These are phyloP conservation scores for Nyssa sinensis DNA, from an alignment of 148 eudicot genomes.

Conservation along the genomic window DNA sequence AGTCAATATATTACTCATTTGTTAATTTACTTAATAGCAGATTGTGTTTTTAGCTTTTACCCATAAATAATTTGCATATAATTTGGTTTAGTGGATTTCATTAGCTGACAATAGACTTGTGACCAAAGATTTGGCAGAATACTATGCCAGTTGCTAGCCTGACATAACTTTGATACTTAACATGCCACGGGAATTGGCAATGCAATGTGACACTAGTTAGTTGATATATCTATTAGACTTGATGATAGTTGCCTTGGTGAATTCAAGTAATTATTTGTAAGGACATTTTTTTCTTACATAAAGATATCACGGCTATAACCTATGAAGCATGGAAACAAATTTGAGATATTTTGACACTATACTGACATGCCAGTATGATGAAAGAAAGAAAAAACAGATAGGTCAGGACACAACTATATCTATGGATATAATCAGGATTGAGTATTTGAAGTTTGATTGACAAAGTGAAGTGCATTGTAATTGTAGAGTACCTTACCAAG, in stretches of 20 bases:
- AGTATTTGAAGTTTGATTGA: background rate
- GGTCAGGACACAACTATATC: too few species aligned
- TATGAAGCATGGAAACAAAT: too few species aligned
- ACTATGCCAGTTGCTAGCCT: too few species aligned
- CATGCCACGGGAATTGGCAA: too few species aligned
- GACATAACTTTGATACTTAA: too few species aligned
- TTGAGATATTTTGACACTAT: too few species aligned
- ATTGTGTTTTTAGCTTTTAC: background rate
- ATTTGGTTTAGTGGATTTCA: background rate
- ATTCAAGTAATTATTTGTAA: background rate
- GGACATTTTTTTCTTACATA: background rate
- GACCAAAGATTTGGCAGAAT: too few species aligned
- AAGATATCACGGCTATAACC: too few species aligned
- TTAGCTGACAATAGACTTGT: background rate
- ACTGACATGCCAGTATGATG: too few species aligned
- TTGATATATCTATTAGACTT: background rate
- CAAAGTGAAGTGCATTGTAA: background rate
- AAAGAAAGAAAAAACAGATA: too few species aligned
- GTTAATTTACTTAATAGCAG: too few species aligned
- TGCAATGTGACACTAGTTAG: background rate
- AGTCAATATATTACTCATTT: constrained; percentile 17
- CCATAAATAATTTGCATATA: background rate
- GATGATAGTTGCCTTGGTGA: background rate
- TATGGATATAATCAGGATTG: too few species aligned
- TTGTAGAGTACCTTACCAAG: background rate